A percentile compares a stretch with the other conserved stretches of the same genome.
phyloP scores from a whole-genome alignment of 2,329 filamentous ascomycete species.

The Teratosphaeria gauchensis region DNA sequence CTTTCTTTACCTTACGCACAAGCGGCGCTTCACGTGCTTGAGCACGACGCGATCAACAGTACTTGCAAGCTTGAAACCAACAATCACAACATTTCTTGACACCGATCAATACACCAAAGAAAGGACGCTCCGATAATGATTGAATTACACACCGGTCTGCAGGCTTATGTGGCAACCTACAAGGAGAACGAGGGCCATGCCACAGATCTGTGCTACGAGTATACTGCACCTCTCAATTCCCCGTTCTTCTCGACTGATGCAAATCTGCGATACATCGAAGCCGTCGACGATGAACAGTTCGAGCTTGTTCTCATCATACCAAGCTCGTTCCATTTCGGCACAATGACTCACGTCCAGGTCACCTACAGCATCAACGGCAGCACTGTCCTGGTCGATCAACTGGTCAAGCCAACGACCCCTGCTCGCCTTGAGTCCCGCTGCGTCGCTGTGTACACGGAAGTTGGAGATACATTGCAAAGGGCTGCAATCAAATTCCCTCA shows the following conservation, averaged over 20 bases:
- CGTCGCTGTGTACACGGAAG: too few relatives aligned
- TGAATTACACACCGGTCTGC: neutral
- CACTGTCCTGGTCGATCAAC: neutral
- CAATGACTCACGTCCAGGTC: neutral
- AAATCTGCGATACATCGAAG: constrained; percentile 4
- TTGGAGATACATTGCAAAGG: neutral
- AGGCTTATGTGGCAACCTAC: neutral
- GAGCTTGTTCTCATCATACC: neutral
- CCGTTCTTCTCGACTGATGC: neutral
- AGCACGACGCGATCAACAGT: too few relatives aligned
- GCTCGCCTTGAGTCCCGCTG: neutral
- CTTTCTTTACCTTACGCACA: too few relatives aligned
- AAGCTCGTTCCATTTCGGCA: neutral
- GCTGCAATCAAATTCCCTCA: neutral
- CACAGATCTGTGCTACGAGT: neutral
- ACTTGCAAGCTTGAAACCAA: too few relatives aligned
- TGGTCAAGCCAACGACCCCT: neutral
- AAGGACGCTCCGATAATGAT: too few relatives aligned
- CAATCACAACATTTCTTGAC: too few relatives aligned
- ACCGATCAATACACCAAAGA: too few relatives aligned
- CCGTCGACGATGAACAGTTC: neutral
- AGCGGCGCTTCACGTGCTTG: too few relatives aligned
- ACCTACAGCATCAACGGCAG: neutral
- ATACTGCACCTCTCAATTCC: neutral
- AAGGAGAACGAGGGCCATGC: neutral